phyloP scores from a whole-genome alignment of 148 eudicot genomes.

The Dysphania ambrosioides region DNA sequence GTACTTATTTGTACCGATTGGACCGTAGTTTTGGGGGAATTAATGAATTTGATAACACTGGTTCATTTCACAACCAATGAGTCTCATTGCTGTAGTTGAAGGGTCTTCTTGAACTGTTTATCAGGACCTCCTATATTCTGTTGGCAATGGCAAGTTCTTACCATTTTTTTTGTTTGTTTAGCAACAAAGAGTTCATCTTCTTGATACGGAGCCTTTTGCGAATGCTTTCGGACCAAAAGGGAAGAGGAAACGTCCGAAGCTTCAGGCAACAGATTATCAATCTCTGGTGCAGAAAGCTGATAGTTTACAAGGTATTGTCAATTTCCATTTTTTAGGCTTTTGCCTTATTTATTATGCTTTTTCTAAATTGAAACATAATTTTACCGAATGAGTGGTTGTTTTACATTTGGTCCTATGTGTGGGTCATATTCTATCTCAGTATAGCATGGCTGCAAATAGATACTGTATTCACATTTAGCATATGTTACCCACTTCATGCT shows the following conservation, averaged over 20 bases:
- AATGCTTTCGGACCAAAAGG: constrained; percentile 86
- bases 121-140: background rate
- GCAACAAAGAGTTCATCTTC: constrained; percentile 88
- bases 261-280: constrained; percentile 58
- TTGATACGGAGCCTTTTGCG: constrained; percentile 71
- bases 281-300: constrained; percentile 73
- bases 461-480: background rate
- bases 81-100: background rate
- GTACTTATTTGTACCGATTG: too few species aligned
- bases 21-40: too few species aligned
- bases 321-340: background rate
- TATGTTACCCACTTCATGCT: constrained; percentile 7
- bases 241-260: constrained; percentile 75
- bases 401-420: background rate
- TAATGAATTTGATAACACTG: too few species aligned
- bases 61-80: too few species aligned
- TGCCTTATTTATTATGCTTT: background rate
- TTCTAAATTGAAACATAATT: background rate
- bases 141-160: constrained; percentile 4
- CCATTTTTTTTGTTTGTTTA: constrained; percentile 23
- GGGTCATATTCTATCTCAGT: background rate
- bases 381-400: background rate
- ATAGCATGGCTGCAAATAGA: background rate
- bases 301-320: constrained; percentile 57
- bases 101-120: background rate